Evolutionary conservation across 2,329 filamentous ascomycete genomes (phyloP), one percentile per base, ranked within the genome.

Genomic region (Epicoccum nigrum): DNA sequence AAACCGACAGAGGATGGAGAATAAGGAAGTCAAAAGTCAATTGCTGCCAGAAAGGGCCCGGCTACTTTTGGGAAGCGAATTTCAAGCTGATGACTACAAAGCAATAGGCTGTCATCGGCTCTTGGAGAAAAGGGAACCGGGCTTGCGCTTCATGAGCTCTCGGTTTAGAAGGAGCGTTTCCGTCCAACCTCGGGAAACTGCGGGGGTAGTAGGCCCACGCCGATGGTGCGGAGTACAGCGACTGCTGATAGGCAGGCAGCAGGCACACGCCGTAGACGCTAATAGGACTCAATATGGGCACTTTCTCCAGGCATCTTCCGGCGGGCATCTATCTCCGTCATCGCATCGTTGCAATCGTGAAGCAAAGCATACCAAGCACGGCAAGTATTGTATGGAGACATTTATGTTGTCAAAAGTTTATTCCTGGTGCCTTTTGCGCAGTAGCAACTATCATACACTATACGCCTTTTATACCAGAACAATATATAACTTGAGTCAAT

Each of bases 371-470:
- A 8, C 7, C 20, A 15, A 30, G 7, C 12, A 28, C 19, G 19
- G 49, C 38, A 46, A 47, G 30, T 34, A 21, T 16, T 44, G 20
- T n/a, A 20, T 16, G 35, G 49, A 48, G 45, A 54, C 23, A 35
- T 40, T 40, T 16, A 31, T 25, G 37, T 37, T 41, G 44, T 34
- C 13, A 41, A 40, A 49, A 47, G 43, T 40, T 42, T 41, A 50
- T 59, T 58, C 59, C 53, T 60, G 35, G 16, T 40, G 20, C 30
- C 21, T 55, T 58, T 50, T 52, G 37, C 60, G 50, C 52, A 55
- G 51, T 55, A 47, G 61, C 59, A 55, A 61, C 54, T 65, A 65
- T 67, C 54, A 63, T 67, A 69, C 65, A 67, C 54, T 59, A 15
- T 44, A 56, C 67, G 67, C 68, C 68, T 41, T 59, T 25, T 47